Evolutionary conservation across 331 rosid species (phyloP), one percentile per base, ranked within the genome.

Genomic region (Quercus lobata): DNA sequence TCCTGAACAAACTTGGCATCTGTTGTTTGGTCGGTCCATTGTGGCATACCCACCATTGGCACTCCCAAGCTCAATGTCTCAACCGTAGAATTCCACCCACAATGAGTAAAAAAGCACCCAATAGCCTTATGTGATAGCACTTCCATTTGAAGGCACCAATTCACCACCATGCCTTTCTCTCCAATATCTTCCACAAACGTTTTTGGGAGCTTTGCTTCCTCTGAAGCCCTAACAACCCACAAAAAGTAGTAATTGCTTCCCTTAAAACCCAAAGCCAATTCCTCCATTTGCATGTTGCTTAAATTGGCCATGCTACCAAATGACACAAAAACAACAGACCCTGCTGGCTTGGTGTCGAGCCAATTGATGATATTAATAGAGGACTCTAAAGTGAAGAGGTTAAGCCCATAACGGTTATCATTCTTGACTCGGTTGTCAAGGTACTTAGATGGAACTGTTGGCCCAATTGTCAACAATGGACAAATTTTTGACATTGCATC

Each of bases 41-140:
- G 88, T 0, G 83, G 85, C 35, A 81, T 55, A 21, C 62, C 82
- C 24, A 84, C 83, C 85, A 84, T 60, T 0, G 88, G 88, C 41
- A 84, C 85, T 18, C 88, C 85, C 46, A 69, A 53, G 78, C 88
- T 58, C 62, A 84, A 41, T 2, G 85, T 85, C 65, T 84, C 88
- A 0, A 81, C 18, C 4, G 78, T 81, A 2, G 88, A 84, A 61
- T 81, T 84, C 88, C 88, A 84, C 27, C 90, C 91, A 58, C 91
- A 83, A 14, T 90, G 94, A 16, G 91, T 90, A 4, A 90, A 57
- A 71, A 90, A 88, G 35, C 91, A 90, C 29, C 94, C 87, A 58
- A 87, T 63, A 6, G 86, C 88, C 10, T 77, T 34, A 68, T 82
- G 82, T 58, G 91, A 76, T 30, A 90, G 66, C 10, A 86, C 91